These are phyloP conservation scores for Letharia lupina DNA, from an alignment of 495 filamentous ascomycete genomes.

Conservation along the genomic window DNA sequence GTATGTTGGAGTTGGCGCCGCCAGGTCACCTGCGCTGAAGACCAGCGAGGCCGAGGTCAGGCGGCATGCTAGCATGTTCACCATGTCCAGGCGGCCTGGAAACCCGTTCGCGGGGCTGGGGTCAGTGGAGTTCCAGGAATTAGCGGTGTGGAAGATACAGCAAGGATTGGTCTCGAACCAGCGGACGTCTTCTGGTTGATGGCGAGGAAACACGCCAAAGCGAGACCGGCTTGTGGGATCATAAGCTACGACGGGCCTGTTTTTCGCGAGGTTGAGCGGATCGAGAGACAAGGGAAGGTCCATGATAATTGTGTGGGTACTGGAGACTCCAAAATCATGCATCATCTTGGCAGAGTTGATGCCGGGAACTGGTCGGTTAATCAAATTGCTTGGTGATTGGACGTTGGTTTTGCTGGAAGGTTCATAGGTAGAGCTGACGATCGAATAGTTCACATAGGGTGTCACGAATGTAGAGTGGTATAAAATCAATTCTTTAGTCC, in stretches of 20 bases:
- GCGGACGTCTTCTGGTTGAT: conserved; percentile 41
- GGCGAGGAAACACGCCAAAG: conserved; percentile 56
- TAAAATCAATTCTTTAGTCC: conserved; percentile 52
- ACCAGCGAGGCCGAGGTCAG: conserved; percentile 51
- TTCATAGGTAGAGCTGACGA: conserved; percentile 36
- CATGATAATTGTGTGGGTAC: conserved; percentile 52
- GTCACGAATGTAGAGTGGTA: conserved; percentile 52
- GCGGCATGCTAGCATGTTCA: conserved; percentile 55
- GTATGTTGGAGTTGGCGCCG: conserved; percentile 31
- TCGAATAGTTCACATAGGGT: conserved; percentile 58
- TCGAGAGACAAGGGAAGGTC: conserved; percentile 57
- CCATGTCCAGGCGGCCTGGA: conserved; percentile 4
- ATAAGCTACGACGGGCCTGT: conserved; percentile 47
- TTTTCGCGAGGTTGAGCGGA: conserved; percentile 46
- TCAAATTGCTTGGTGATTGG: conserved; percentile 16
- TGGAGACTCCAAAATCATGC: conserved; percentile 62
- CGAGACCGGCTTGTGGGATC: conserved; percentile 44
- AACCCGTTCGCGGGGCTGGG: conserved; percentile 17
- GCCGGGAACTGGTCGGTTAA: conserved; percentile 47
- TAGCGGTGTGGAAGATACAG: conserved; percentile 61
- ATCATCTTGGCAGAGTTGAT: conserved; percentile 57
- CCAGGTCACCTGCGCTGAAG: conserved; percentile 50
- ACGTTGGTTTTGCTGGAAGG: conserved; percentile 11
- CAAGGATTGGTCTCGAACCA: conserved; percentile 60
- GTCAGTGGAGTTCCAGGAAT: conserved; percentile 47